Base-by-base conservation (phyloP, 176 grass and related monocot genomes). In the Musa schizocarpa region DNA sequence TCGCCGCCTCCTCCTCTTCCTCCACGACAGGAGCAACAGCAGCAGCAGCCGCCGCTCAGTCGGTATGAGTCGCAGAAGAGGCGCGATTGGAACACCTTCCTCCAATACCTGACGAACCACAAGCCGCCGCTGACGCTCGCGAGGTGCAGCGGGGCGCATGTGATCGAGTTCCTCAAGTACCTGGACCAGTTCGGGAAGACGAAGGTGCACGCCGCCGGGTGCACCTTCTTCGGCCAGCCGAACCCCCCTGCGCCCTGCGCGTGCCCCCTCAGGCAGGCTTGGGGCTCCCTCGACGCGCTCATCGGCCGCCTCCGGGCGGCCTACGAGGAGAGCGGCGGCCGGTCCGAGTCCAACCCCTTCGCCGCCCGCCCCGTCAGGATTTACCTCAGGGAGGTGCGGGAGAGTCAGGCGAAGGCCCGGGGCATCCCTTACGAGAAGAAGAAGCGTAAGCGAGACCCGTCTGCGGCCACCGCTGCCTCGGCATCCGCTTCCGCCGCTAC, bases 291-390 rank as follows among this genome's bases (percentile, higher is more conserved):
- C 74, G 74, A 76, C 20, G 56, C 74, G 11, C 58, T 76, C 10
- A 76, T 76, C 74, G 74, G 74, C 29, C 74, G 74, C 58, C 74
- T 76, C 74, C 74, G 74, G 17, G 74, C 74, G 0, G 74, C 74
- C 58, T 76, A 64, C 56, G 74, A 76, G 74, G 74, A 64, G 74
- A 64, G 43, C 34, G 74, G 74, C 34, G 74, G 74, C 56, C 43
- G 57, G 19, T 58, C 56, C 57, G 74, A 76, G 43, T 56, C 58
- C 74, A 76, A 76, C 29, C 74, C 74, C 58, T 76, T 76, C 74
- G 74, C 54, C n/a, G 34, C 74, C 11, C 1, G 58, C 12, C 9
- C 69, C 6, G 69, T 72, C 50, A 52, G 69, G 69, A 72, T 72
- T 22, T 72, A 54, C 19, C 69, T 72, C 19, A 17, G 69, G 16